These are phyloP conservation scores for Areca catechu DNA, from an alignment of 176 grass and related monocot species.

Conservation along the genomic window DNA sequence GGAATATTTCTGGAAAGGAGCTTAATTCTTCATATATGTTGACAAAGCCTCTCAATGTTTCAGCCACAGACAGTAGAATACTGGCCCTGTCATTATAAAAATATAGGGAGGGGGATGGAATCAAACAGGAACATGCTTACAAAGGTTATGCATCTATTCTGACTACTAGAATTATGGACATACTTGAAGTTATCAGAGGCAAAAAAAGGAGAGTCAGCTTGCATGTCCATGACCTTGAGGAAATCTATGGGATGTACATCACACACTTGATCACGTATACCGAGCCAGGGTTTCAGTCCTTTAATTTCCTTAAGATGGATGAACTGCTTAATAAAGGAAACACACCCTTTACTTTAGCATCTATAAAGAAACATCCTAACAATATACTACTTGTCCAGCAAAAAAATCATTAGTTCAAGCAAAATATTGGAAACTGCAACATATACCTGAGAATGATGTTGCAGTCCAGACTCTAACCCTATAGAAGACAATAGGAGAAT, in stretches of 20 bases:
- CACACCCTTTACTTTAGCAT: conserved; percentile 6
- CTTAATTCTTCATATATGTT: conserved; percentile 60
- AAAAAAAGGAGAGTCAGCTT: conserved; percentile 53
- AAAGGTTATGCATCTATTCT: neutral
- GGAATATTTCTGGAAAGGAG: conserved; percentile 83
- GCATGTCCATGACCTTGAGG: conserved; percentile 48
- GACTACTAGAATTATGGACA: neutral
- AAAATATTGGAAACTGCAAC: neutral
- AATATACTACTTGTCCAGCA: neutral
- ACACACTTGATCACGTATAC: conserved; percentile 32
- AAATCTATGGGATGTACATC: conserved; percentile 47
- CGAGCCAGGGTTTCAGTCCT: conserved; percentile 55
- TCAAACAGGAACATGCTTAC: neutral
- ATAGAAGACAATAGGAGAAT: conserved; percentile 60
- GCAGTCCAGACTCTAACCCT: conserved; percentile 35
- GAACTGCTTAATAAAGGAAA: conserved; percentile 32
- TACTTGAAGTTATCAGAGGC: conserved; percentile 64
- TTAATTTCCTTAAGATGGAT: conserved; percentile 78
- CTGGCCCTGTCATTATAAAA: conserved; percentile 42
- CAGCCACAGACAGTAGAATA: conserved; percentile 52
- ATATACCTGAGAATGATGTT: conserved; percentile 40
- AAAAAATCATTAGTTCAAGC: neutral
- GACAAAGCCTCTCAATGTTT: conserved; percentile 72
- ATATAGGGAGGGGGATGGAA: conserved; percentile 7
- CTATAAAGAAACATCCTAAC: neutral